phyloP scores from a whole-genome alignment of 2,329 filamentous ascomycete species.

The Phaeosphaeria sp. region DNA sequence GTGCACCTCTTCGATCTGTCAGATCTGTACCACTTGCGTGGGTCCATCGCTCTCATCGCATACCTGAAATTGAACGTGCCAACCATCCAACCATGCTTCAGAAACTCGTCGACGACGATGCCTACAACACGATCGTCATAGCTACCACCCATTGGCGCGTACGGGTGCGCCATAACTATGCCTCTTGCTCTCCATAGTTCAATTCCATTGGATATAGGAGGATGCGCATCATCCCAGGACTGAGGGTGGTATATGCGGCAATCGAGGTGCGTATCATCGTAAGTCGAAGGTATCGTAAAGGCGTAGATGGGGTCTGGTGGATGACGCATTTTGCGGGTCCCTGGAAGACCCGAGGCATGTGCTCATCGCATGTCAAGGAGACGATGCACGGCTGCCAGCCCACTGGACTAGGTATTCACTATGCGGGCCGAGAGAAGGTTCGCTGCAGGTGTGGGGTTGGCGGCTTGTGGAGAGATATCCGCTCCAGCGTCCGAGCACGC shows the following conservation, averaged over 20 bases:
- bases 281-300: conserved; percentile 83
- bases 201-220: background rate
- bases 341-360: conserved; percentile 24
- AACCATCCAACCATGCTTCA: conserved; percentile 76
- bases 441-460: background rate
- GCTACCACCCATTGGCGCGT: conserved; percentile 83
- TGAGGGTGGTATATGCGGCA: conserved; percentile 78
- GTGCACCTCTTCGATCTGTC: conserved; percentile 70
- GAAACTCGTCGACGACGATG: conserved; percentile 66
- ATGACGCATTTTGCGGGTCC: conserved; percentile 32
- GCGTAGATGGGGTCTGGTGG: conserved; percentile 52
- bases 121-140: conserved; percentile 83
- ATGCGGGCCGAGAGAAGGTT: background rate
- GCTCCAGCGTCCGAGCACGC: background rate
- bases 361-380: conserved; percentile 28
- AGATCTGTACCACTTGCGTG: background rate
- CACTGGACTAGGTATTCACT: background rate
- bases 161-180: conserved; percentile 85
- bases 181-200: conserved; percentile 52
- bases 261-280: conserved; percentile 77
- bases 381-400: background rate
- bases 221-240: conserved; percentile 22
- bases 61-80: conserved; percentile 93
- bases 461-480: background rate
- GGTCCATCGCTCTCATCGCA: conserved; percentile 7